Evolutionary conservation across 2,329 filamentous ascomycete species (phyloP), one percentile per base, ranked within the genome.

Genomic region (Colletotrichum sp.): DNA sequence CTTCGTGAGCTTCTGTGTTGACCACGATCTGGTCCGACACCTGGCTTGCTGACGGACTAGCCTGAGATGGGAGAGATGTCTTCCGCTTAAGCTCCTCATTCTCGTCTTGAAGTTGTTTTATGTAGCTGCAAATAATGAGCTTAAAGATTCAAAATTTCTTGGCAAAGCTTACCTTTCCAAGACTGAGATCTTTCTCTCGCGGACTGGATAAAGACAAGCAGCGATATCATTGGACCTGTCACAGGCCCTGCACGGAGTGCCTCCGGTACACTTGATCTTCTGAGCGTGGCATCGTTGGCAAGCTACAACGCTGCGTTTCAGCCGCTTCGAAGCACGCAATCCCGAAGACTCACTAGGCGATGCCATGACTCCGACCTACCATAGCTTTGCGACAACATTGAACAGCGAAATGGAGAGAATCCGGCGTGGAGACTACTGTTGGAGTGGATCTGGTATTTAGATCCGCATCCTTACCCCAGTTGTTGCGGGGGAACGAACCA

Each of bases 211-310:
- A 5, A 80, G 77, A 72, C 86, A 88, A 68, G 84, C 82, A 55
- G 81, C 81, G 0, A 82, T 81, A 70, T 82, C 82, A 6, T 84
- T 84, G 1, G 85, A 83, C 8, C 81, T 77, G 52, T 80, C 79
- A 71, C 86, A 88, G 52, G 86, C 84, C 38, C 78, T 80, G 70
- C 86, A 88, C 2, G 86, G 86, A n/a, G 82, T 81, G 6, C 84
- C 83, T 2, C 86, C 86, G 0, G 86, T 87, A 67, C 86, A 88
- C 75, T 86, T 87, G 21, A 87, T 86, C 74, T 88, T 88, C 43
- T 87, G 86, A 0, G 82, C 77, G 79, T 88, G 86, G 66, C 86
- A 88, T 76, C 86, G 80, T 76, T 85, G 83, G 63, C 86, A 88
- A 6, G 58, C 58, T 32, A 61, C 58, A 5, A 61, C 58, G 28